Conservation (phyloP, 1,139 yeast genomes). For the Geotrichum macrosporum region DNA sequence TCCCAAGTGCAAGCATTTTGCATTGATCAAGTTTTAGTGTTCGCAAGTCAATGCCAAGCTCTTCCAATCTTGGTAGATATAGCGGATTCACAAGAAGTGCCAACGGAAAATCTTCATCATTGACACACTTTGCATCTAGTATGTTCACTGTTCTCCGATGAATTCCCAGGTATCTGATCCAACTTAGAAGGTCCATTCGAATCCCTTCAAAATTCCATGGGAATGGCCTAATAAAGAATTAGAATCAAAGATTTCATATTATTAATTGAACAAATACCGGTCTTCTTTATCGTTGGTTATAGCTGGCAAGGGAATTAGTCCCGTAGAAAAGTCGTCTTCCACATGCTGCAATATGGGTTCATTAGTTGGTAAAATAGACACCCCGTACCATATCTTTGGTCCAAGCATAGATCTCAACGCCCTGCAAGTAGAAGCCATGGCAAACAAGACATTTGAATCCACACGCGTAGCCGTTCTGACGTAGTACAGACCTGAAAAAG, state of each 20-base stretch:
- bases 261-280: no score
- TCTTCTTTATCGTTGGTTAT: neutral
- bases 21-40: neutral
- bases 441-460: neutral
- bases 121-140: neutral
- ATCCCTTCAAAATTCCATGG: neutral
- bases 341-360: neutral
- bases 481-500: neutral
- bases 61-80: neutral
- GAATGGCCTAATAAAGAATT: neutral
- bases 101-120: neutral
- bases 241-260: no score
- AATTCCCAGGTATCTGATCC: constrained; percentile 2
- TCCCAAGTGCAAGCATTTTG: neutral
- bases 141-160: neutral
- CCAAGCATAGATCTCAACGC: neutral
- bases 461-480: neutral
- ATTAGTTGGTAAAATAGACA: neutral
- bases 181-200: neutral
- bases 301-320: neutral
- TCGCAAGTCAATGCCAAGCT: neutral
- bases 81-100: constrained; percentile 1
- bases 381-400: constrained; percentile 2
- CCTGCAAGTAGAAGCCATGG: neutral
- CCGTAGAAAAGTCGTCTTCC: neutral